Conservation (phyloP, 129 eudicot species). For the Artemisia annua region DNA sequence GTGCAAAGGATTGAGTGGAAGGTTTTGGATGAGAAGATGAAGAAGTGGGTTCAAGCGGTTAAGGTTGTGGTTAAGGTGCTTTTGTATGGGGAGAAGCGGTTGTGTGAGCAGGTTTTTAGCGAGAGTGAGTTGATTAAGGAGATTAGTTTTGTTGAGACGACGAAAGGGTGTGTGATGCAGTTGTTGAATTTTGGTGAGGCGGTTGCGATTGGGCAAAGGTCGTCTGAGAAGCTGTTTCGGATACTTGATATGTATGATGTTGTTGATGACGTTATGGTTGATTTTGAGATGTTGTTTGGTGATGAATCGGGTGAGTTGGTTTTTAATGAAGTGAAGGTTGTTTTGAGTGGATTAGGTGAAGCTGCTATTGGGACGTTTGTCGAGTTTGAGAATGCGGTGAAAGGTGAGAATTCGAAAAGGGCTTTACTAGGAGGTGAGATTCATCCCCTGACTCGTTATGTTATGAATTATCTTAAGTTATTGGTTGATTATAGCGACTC, state of each 20-base stretch:
- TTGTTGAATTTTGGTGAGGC: slow-evolving; percentile 95
- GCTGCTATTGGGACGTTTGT: slow-evolving; percentile 87
- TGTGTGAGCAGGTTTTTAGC: slow-evolving; percentile 72
- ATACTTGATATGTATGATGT: slow-evolving; percentile 95
- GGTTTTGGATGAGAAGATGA: slow-evolving; percentile 85
- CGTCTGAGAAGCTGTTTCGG: slow-evolving; percentile 81
- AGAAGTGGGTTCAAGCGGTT: slow-evolving; percentile 83
- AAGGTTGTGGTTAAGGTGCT: slow-evolving; percentile 67
- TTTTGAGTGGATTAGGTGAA: slow-evolving; percentile 69
- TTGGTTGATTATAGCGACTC: slow-evolving; percentile 85
- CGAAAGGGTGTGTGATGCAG: slow-evolving; percentile 98
- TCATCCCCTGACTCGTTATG: slow-evolving; percentile 87
- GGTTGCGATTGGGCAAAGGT: slow-evolving; percentile 70
- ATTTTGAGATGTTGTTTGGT: slow-evolving; percentile 56
- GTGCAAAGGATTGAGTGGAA: slow-evolving; percentile 94
- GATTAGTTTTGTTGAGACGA: slow-evolving; percentile 79
- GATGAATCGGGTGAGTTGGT: slow-evolving; percentile 85
- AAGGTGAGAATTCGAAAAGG: slow-evolving; percentile 64
- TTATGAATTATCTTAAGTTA: slow-evolving; percentile 83
- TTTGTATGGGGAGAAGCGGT: slow-evolving; percentile 54
- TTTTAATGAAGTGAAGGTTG: slow-evolving; percentile 73
- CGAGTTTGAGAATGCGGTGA: slow-evolving; percentile 90
- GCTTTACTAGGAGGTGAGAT: slow-evolving; percentile 75
- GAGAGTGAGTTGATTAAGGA: slow-evolving; percentile 71
- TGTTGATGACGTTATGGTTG: slow-evolving; percentile 52